Conservation (phyloP, 106 monocot species). For the Acanthochlamys bracteata region DNA sequence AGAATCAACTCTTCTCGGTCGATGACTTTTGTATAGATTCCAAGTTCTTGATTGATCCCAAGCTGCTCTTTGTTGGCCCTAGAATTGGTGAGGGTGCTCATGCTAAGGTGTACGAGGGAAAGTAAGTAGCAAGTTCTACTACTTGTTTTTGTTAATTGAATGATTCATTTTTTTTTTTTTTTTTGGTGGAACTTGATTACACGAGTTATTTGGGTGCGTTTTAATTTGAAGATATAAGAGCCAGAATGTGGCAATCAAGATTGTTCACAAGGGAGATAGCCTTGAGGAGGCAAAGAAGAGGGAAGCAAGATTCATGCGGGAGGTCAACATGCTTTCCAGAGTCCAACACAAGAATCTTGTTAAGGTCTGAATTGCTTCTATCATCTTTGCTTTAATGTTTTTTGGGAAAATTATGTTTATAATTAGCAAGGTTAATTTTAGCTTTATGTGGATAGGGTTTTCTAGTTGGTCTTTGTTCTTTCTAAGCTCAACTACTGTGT, state of each 20-base stretch:
- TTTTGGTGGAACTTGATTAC: background rate
- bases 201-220: no score
- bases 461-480: no score
- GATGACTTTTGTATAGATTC: conserved; percentile 50
- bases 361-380: conserved; percentile 41
- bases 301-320: conserved; percentile 77
- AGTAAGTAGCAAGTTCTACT: conserved; percentile 39
- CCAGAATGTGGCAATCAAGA: conserved; percentile 93
- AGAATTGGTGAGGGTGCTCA: conserved; percentile 92
- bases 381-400: no score
- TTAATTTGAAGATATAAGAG: conserved; percentile 74
- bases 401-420: no score
- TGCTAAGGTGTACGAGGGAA: conserved; percentile 91
- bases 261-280: conserved; percentile 73
- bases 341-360: conserved; percentile 97
- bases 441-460: no score
- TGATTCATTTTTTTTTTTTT: no score
- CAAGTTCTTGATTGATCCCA: conserved; percentile 85
- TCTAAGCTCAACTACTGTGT: no score
- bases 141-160: background rate
- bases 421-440: no score
- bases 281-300: conserved; percentile 72
- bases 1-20: conserved; percentile 36
- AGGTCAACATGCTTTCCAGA: conserved; percentile 74
- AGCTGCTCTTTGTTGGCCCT: conserved; percentile 80